Percentiles rank a stretch among this genome's conserved stretches.
Conservation (phyloP, 1,139 yeast species). For the Groenewaldozyma sp. region DNA sequence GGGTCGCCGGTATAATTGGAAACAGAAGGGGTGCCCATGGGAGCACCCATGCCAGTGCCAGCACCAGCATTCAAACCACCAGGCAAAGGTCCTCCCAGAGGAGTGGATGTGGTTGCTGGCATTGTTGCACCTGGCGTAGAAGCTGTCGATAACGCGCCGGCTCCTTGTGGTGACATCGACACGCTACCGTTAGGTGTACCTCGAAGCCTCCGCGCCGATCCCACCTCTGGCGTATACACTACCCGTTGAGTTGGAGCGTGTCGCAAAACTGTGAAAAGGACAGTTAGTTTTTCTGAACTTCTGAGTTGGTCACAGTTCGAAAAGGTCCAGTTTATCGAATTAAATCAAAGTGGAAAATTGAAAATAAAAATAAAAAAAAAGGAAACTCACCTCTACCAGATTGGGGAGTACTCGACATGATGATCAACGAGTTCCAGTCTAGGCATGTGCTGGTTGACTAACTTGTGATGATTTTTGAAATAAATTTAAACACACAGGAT, state of each 20-base stretch:
- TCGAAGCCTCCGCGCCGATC: conserved; percentile 3
- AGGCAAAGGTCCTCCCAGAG: background rate
- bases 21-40: conserved; percentile 2
- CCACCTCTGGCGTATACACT: conserved; percentile 8
- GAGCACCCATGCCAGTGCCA: background rate
- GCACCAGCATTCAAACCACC: background rate
- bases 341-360: background rate
- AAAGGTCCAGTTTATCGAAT: too few relatives aligned
- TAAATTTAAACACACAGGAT: too few relatives aligned
- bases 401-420: too few relatives aligned
- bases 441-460: too few relatives aligned
- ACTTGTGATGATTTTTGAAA: too few relatives aligned
- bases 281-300: too few relatives aligned
- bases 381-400: conserved; percentile 7
- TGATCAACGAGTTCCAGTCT: too few relatives aligned
- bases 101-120: background rate
- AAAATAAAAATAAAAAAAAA: background rate
- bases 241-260: conserved; percentile 9
- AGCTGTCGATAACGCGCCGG: conserved; percentile 2
- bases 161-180: background rate
- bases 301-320: too few relatives aligned
- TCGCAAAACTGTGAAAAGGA: conserved; percentile 8
- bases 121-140: background rate
- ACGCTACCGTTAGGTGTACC: background rate
- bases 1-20: conserved; percentile 5